Evolutionary conservation across 768 basidiomycete species (phyloP).

Genomic region (Leccinum pellstonianum): DNA sequence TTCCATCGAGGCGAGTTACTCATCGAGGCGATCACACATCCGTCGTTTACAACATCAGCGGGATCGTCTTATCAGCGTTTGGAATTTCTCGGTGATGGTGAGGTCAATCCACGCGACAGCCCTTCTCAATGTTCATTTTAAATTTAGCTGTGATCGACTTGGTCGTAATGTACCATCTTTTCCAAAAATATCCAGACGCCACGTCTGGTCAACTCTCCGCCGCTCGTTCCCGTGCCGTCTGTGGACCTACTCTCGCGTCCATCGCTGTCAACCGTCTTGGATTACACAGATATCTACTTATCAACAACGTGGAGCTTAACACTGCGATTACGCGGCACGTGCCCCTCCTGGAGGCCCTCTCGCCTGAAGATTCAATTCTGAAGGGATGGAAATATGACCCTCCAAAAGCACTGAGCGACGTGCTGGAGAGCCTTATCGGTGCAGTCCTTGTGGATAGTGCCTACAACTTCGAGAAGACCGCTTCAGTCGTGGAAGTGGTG

Average conservation of each 20-base stretch:
- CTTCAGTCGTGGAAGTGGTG: slow-evolving; percentile 54
- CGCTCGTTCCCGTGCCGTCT: slow-evolving; percentile 69
- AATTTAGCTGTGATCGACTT: slow-evolving; percentile 64
- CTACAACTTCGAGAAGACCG: slow-evolving; percentile 69
- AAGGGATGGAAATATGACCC: slow-evolving; percentile 82
- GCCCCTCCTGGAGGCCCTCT: slow-evolving; percentile 54
- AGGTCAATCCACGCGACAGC: slow-evolving; percentile 21
- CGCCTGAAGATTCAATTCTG: slow-evolving; percentile 59
- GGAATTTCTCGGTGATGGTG: slow-evolving; percentile 90
- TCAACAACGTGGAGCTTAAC: slow-evolving; percentile 67
- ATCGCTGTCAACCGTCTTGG: slow-evolving; percentile 62
- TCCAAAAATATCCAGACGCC: slow-evolving; percentile 63
- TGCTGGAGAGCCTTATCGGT: slow-evolving; percentile 82
- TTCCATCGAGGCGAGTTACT: slow-evolving; percentile 65
- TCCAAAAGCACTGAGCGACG: slow-evolving; percentile 82
- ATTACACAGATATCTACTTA: slow-evolving; percentile 68
- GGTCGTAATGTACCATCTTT: slow-evolving; percentile 71
- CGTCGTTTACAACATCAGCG: slow-evolving; percentile 58
- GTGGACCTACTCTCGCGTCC: slow-evolving; percentile 68
- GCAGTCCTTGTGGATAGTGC: slow-evolving; percentile 80
- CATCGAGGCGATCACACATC: slow-evolving; percentile 82
- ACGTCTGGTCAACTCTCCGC: slow-evolving; percentile 76
- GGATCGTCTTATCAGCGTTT: slow-evolving; percentile 77
- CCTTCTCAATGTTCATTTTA: slow-evolving; percentile 8
- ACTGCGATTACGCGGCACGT: slow-evolving; percentile 60